These are phyloP conservation scores for Rugonectria rugulosa DNA, from an alignment of 2,329 filamentous ascomycete species.

Conservation along the genomic window DNA sequence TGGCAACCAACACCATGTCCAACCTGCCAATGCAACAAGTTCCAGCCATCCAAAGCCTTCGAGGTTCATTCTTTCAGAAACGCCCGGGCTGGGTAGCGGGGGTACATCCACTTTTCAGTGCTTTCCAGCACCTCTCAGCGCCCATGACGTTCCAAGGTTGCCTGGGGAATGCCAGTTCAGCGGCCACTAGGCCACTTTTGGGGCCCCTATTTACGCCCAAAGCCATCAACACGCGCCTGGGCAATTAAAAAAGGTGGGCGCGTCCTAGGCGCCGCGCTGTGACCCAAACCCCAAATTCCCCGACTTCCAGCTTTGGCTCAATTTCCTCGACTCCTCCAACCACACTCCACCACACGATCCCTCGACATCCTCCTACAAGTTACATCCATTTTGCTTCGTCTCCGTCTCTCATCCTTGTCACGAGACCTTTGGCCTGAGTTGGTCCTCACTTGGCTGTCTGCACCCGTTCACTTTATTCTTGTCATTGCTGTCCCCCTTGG, in stretches of 20 bases:
- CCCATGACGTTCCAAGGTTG: constrained; percentile 31
- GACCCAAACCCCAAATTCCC: constrained; percentile 1
- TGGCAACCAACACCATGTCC: too few species aligned
- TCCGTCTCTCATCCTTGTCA: not conserved
- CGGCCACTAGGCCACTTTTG: constrained; percentile 26
- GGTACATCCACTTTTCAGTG: constrained; percentile 6
- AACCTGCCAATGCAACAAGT: too few species aligned
- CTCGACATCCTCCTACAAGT: constrained; percentile 2
- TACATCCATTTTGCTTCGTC: constrained; percentile 1
- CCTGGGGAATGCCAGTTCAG: constrained; percentile 29
- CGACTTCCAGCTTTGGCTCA: not conserved
- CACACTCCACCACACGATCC: constrained; percentile 16
- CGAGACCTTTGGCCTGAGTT: constrained; percentile 5
- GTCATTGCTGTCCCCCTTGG: not conserved
- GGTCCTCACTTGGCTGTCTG: constrained; percentile 9
- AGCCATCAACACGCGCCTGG: constrained; percentile 23
- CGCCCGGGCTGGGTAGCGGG: constrained; percentile 20
- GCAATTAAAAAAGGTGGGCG: constrained; percentile 7
- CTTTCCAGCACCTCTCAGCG: not conserved
- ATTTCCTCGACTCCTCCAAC: constrained; percentile 1
- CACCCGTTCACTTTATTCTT: constrained; percentile 5
- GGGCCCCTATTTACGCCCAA: constrained; percentile 16
- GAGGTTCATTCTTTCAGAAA: not conserved
- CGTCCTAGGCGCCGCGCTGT: constrained; percentile 11
- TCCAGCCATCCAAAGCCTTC: not conserved